phyloP scores from a whole-genome alignment of 2,329 filamentous ascomycete genomes.

The Ceratocystis alfenasii region DNA sequence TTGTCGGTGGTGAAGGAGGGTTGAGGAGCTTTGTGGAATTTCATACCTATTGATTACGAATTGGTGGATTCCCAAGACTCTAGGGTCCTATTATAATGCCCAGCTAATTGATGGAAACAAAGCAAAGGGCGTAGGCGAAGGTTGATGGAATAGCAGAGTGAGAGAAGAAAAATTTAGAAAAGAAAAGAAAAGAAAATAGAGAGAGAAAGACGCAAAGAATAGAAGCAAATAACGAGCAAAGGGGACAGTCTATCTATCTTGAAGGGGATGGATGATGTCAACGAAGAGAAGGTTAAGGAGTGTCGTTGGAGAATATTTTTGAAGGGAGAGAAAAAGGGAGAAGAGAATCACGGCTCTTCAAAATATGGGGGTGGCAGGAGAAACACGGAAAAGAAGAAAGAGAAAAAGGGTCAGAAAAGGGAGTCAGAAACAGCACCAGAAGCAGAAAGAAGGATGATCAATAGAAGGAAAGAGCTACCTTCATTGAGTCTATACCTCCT shows the following conservation, averaged over 20 bases:
- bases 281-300: background rate
- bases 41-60: slow-evolving; percentile 9
- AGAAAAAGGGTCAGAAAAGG: background rate
- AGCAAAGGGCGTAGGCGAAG: background rate
- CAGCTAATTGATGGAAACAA: background rate
- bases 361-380: background rate
- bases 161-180: background rate
- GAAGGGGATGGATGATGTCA: background rate
- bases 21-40: slow-evolving; percentile 1
- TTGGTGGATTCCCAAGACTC: background rate
- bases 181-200: background rate
- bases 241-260: background rate
- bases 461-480: background rate
- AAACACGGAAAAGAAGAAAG: slow-evolving; percentile 4
- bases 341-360: slow-evolving; percentile 7
- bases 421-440: background rate
- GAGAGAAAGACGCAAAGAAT: background rate
- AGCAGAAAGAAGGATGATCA: slow-evolving; percentile 3
- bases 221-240: background rate
- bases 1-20: background rate
- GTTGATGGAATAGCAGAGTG: background rate
- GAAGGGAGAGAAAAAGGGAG: slow-evolving; percentile 5
- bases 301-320: slow-evolving; percentile 3
- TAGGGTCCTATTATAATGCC: background rate
- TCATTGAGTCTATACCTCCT: background rate